phyloP scores from a whole-genome alignment of 1,284 basidiomycete genomes.

The Leccinum fallax region DNA sequence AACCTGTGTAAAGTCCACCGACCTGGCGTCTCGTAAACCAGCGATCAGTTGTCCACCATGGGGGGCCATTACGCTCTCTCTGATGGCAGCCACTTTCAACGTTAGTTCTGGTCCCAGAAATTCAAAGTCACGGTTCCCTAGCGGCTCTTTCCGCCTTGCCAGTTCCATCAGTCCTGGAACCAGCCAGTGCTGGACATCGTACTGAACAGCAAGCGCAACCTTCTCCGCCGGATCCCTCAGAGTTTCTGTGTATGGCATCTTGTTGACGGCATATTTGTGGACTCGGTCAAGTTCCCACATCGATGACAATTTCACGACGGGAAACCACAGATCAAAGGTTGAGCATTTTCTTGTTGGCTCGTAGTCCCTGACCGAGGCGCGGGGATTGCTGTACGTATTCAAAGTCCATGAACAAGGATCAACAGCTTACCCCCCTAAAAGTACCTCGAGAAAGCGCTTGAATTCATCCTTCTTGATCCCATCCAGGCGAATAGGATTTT shows the following conservation, averaged over 20 bases:
- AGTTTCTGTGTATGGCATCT: slow-evolving; percentile 17
- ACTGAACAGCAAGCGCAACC: slow-evolving; percentile 22
- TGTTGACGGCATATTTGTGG: slow-evolving; percentile 9
- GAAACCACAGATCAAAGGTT: slow-evolving; percentile 24
- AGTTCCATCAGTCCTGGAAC: slow-evolving; percentile 25
- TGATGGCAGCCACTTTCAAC: slow-evolving; percentile 25
- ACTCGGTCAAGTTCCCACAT: slow-evolving; percentile 25
- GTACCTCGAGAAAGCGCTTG: slow-evolving; percentile 25
- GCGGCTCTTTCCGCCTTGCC: slow-evolving; percentile 19
- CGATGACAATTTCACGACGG: slow-evolving; percentile 23
- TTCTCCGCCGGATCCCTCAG: slow-evolving; percentile 19
- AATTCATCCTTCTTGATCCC: slow-evolving; percentile 24
- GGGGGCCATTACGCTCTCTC: slow-evolving; percentile 16
- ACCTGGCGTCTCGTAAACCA: slow-evolving; percentile 10
- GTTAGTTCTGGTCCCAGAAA: slow-evolving; percentile 13
- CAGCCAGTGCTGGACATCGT: slow-evolving; percentile 23
- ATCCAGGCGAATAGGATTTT: slow-evolving; percentile 21
- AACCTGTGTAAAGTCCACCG: slow-evolving; percentile 19
- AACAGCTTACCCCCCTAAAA: slow-evolving; percentile 16
- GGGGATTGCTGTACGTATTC: background rate
- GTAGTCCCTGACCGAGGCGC: background rate
- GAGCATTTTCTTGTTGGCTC: background rate
- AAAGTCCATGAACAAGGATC: background rate
- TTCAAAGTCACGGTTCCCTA: slow-evolving; percentile 18
- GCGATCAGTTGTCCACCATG: background rate